Evolutionary conservation across 2,329 filamentous ascomycete species (phyloP).

Genomic region (Emergomyces orientalis): DNA sequence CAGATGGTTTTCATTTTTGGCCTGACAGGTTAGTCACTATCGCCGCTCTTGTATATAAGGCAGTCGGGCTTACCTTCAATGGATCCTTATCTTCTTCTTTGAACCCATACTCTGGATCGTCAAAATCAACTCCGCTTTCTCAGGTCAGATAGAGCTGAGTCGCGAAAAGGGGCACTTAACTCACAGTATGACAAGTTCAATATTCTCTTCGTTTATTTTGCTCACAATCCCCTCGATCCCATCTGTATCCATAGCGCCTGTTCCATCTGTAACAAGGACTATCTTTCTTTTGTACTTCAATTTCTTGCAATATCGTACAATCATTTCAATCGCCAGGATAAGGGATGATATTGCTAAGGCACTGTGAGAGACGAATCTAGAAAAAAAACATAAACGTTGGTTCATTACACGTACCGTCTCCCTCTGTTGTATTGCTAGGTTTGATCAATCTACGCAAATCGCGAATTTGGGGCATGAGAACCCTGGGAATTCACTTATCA

Average conservation of each 20-base stretch:
- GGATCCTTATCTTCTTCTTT: conserved; percentile 79
- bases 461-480: conserved; percentile 60
- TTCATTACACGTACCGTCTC: conserved; percentile 52
- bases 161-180: conserved; percentile 26
- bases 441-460: conserved; percentile 54
- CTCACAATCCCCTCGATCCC: conserved; percentile 59
- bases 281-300: conserved; percentile 75
- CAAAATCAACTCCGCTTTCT: conserved; percentile 77
- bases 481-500: conserved; percentile 28
- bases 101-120: conserved; percentile 78
- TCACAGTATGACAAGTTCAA: conserved; percentile 70
- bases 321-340: conserved; percentile 79
- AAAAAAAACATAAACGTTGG: neutral
- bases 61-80: conserved; percentile 49
- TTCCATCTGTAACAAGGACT: conserved; percentile 75
- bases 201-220: conserved; percentile 65
- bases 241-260: conserved; percentile 61
- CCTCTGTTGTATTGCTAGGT: conserved; percentile 57
- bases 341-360: conserved; percentile 63
- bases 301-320: conserved; percentile 66
- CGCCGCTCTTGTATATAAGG: neutral
- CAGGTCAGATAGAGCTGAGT: conserved; percentile 19
- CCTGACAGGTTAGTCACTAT: conserved; percentile 31
- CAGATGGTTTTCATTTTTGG: conserved; percentile 63
- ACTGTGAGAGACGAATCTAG: conserved; percentile 14